Evolutionary conservation across 1,284 basidiomycete species (phyloP), one percentile per base, ranked within the genome.

Genomic region (Peniophora sp.): DNA sequence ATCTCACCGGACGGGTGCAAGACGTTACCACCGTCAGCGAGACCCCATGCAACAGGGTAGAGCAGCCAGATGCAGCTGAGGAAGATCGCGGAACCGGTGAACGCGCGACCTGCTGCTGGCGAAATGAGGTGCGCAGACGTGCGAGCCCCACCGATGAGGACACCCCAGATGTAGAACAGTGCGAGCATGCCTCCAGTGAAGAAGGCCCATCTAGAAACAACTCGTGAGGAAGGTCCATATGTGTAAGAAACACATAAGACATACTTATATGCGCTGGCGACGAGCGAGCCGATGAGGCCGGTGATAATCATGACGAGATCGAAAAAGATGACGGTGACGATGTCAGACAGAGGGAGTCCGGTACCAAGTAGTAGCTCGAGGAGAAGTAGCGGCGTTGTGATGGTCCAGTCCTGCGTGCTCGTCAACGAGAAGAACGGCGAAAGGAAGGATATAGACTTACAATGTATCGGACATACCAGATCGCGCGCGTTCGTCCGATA

Each of bases 331-430:
- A 73, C 67, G 20, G 69, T 63, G 61, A 83, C 68, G 57, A 82
- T 75, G 57, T 77, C 73, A 36, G 72, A 71, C 12, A 79, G 66
- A 11, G 79, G 72, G 41, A 81, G 63, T 12, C 71, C 75, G 35
- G 78, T 77, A 36, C 73, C 66, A 52, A 81, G 66, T 16, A 80
- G 64, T 17, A 84, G 63, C 45, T 69, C 67, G 50, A 82, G 69
- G 3, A 84, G 67, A 3, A 83, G 60, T 11, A 78, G 62, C 2
- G 83, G 82, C 12, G 77, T 76, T 48, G 73, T 81, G 66, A 81
- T 72, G 53, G 72, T 70, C 74, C 77, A 79, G 57, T 75, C 27
- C 27, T 32, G 27, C 12, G 12, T 5, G 27, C 27, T 6, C 27
- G 27, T 6, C 12, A 32, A 32, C n/a, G 27, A 6, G 27, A 32